These are phyloP conservation scores for Mortierella sp. DNA, from an alignment of 371 early-diverging fungal genomes.

Conservation along the genomic window DNA sequence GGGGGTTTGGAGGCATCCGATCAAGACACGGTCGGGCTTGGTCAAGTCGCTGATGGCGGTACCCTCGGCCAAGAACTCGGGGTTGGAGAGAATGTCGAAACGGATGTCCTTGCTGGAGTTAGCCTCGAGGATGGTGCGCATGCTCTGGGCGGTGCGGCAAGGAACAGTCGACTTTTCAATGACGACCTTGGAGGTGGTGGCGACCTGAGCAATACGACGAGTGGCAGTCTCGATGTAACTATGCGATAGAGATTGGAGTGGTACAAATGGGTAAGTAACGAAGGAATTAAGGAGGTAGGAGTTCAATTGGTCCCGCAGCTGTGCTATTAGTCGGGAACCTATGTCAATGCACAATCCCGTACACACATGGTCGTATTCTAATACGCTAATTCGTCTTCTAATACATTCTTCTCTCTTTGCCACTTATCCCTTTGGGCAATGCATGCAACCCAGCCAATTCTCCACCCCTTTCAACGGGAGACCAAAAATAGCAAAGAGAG, in stretches of 20 bases:
- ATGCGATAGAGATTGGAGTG: background rate
- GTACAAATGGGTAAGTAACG: background rate
- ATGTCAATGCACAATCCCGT: background rate
- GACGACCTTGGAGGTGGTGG: constrained; percentile 89
- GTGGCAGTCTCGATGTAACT: constrained; percentile 91
- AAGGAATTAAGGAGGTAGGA: background rate
- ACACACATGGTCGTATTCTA: background rate
- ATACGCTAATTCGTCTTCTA: background rate
- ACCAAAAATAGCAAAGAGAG: constrained; percentile 9
- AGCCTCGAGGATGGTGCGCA: constrained; percentile 90
- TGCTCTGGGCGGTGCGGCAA: constrained; percentile 91
- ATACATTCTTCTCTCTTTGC: background rate
- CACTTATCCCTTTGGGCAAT: constrained; percentile 31
- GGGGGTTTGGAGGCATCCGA: constrained; percentile 87
- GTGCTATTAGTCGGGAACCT: background rate
- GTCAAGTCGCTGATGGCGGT: constrained; percentile 90
- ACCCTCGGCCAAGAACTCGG: constrained; percentile 97
- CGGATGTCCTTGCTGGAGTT: constrained; percentile 79
- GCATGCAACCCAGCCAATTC: background rate
- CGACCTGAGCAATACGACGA: constrained; percentile 87
- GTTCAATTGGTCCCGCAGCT: background rate
- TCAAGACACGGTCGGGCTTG: constrained; percentile 93
- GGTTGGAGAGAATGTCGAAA: constrained; percentile 95
- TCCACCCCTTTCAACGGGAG: background rate
- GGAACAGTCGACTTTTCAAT: constrained; percentile 97